phyloP scores from a whole-genome alignment of 176 grass and related monocot genomes.

The Avena insularis region DNA sequence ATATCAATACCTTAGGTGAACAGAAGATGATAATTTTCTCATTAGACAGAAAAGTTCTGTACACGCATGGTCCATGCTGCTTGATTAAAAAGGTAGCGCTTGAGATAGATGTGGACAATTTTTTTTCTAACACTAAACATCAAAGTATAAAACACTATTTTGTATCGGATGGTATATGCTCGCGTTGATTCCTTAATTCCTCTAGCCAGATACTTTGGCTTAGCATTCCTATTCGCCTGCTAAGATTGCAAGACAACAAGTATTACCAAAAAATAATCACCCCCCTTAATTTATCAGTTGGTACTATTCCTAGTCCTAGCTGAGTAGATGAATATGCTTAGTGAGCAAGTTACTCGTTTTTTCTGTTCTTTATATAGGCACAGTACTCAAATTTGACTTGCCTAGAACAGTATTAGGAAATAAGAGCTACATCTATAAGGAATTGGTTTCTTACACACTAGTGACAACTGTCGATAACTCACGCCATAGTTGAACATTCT shows the following conservation, averaged over 20 bases:
- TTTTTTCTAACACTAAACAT: not conserved
- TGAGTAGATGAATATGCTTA: slow-evolving; percentile 2
- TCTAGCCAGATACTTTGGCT: not conserved
- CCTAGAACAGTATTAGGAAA: not conserved
- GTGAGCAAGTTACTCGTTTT: not conserved
- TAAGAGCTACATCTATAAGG: not conserved
- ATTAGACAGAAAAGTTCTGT: not conserved
- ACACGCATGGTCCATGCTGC: not conserved
- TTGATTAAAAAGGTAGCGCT: not conserved
- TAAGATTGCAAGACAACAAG: not conserved
- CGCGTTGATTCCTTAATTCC: not conserved
- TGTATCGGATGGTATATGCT: not conserved
- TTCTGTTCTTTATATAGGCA: not conserved
- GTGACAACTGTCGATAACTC: not conserved
- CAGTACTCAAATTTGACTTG: slow-evolving; percentile 4
- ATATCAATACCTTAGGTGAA: not conserved
- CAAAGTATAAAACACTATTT: not conserved
- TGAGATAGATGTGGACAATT: not conserved
- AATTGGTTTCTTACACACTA: not conserved
- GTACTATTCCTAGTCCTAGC: not conserved
- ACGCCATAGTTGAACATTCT: not conserved
- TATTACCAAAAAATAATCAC: not conserved
- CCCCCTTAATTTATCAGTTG: not conserved
- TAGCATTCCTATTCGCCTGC: slow-evolving; percentile 3
- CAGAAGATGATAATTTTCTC: not conserved